A percentile compares a stretch with the other conserved stretches of the same genome.
Conservation (phyloP, 805 yeast genomes). For the Nakazawaea holstii region DNA sequence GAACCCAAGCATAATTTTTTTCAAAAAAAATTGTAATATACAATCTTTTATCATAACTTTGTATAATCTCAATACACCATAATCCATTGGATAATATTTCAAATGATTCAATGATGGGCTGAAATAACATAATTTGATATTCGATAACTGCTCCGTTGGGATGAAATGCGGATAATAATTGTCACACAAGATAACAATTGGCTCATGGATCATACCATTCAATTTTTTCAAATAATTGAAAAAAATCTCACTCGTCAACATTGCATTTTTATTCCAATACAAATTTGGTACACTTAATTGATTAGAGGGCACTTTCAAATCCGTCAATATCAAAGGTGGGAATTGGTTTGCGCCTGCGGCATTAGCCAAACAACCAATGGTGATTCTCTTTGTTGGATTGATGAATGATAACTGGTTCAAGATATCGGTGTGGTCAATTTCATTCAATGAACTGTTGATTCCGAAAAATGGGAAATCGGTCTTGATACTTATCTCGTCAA, state of each 20-base stretch:
- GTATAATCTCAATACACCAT: constrained; percentile 27
- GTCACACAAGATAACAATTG: constrained; percentile 26
- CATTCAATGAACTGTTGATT: not conserved
- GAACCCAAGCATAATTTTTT: constrained; percentile 8
- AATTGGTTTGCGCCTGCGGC: constrained; percentile 23
- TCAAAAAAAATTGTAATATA: constrained; percentile 15
- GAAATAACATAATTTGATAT: constrained; percentile 26
- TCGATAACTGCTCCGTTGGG: constrained; percentile 22
- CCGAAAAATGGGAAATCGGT: constrained; percentile 9
- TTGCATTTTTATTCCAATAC: constrained; percentile 18
- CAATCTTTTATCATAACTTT: constrained; percentile 22
- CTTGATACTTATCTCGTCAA: constrained; percentile 29
- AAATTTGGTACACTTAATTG: constrained; percentile 11
- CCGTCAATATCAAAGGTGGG: constrained; percentile 24
- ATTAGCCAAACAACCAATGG: constrained; percentile 22
- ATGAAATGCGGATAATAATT: constrained; percentile 29
- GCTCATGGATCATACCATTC: constrained; percentile 15
- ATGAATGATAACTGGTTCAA: constrained; percentile 13
- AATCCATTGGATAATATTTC: constrained; percentile 25
- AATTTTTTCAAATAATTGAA: constrained; percentile 18
- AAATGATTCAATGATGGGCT: constrained; percentile 15
- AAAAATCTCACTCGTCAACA: constrained; percentile 22
- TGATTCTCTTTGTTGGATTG: constrained; percentile 16
- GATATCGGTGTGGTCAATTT: not conserved
- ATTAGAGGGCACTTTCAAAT: constrained; percentile 13